Evolutionary conservation across 2,329 filamentous ascomycete genomes (phyloP).

Genomic region (Xylariaceae sp.): DNA sequence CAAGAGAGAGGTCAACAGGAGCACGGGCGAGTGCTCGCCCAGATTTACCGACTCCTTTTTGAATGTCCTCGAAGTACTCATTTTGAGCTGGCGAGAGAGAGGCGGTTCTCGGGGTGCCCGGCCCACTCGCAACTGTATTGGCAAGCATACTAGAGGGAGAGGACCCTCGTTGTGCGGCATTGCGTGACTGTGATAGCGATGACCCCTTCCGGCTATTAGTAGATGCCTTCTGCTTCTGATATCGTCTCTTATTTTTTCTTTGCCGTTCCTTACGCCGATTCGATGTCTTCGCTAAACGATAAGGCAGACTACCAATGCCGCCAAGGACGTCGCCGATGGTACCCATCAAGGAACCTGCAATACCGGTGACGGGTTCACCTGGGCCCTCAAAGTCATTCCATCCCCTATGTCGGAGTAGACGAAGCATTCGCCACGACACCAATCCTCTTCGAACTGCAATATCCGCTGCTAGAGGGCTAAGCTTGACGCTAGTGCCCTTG

Average conservation of each 20-base stretch:
- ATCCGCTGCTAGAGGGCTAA: conserved; percentile 70
- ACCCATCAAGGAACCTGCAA: conserved; percentile 66
- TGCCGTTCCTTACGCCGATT: conserved; percentile 58
- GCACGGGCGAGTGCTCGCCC: conserved; percentile 59
- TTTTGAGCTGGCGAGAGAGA: conserved; percentile 43
- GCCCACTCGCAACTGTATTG: conserved; percentile 35
- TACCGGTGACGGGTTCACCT: conserved; percentile 73
- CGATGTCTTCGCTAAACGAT: conserved; percentile 64
- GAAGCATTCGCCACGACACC: conserved; percentile 67
- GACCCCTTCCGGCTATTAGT: not conserved
- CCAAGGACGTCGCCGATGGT: conserved; percentile 64
- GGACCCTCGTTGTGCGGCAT: not conserved
- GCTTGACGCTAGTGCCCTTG: conserved; percentile 63
- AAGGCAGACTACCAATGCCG: conserved; percentile 70
- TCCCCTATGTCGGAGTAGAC: conserved; percentile 70
- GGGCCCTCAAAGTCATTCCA: conserved; percentile 82
- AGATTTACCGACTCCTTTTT: conserved; percentile 58
- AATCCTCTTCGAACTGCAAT: conserved; percentile 67
- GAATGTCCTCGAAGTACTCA: conserved; percentile 58
- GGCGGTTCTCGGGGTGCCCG: conserved; percentile 32
- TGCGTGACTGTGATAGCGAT: not conserved
- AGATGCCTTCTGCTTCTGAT: conserved; percentile 11
- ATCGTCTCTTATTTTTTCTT: conserved; percentile 50
- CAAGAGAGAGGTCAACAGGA: conserved; percentile 66
- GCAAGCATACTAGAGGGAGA: not conserved